Percentiles rank a stretch among this genome's conserved stretches.
These are phyloP conservation scores for Andrographis paniculata DNA, from an alignment of 305 asterid genomes.

Conservation along the genomic window DNA sequence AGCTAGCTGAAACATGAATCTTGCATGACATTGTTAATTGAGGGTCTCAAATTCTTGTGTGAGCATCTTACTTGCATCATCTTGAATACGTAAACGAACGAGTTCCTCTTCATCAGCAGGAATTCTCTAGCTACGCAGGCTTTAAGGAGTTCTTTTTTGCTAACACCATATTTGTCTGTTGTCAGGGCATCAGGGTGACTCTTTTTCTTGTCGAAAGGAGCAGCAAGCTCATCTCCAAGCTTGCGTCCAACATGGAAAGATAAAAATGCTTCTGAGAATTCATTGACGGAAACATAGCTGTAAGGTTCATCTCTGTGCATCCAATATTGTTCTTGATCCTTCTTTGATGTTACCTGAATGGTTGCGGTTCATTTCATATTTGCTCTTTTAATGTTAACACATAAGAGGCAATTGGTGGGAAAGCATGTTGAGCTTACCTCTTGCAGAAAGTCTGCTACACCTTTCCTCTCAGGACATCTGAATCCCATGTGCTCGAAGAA, in stretches of 20 bases:
- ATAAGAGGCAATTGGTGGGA: conserved; percentile 1
- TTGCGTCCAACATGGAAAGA: conserved; percentile 67
- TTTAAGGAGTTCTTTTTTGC: conserved; percentile 75
- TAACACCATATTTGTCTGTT: conserved; percentile 60
- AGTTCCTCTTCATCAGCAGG: conserved; percentile 86
- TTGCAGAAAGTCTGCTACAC: conserved; percentile 87
- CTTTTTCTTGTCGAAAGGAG: conserved; percentile 68
- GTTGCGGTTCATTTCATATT: conserved; percentile 5
- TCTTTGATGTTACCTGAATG: conserved; percentile 82
- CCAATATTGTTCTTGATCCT: conserved; percentile 98
- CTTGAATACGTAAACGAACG: conserved; percentile 87
- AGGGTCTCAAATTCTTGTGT: conserved; percentile 1
- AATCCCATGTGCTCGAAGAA: conserved; percentile 78
- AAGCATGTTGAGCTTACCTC: conserved; percentile 38
- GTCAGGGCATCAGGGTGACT: conserved; percentile 78
- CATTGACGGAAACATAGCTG: conserved; percentile 43
- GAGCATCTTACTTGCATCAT: conserved; percentile 61
- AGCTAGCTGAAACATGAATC: background rate
- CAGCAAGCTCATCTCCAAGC: conserved; percentile 74
- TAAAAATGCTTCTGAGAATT: conserved; percentile 78
- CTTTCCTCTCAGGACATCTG: conserved; percentile 86
- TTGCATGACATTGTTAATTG: background rate
- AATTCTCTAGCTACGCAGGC: conserved; percentile 82
- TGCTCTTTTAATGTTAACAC: background rate
- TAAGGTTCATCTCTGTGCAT: conserved; percentile 52